Percentiles rank a stretch among this genome's conserved stretches.
Evolutionary conservation across 805 yeast genomes (phyloP).

Genomic region (Blastobotrys terrestris): DNA sequence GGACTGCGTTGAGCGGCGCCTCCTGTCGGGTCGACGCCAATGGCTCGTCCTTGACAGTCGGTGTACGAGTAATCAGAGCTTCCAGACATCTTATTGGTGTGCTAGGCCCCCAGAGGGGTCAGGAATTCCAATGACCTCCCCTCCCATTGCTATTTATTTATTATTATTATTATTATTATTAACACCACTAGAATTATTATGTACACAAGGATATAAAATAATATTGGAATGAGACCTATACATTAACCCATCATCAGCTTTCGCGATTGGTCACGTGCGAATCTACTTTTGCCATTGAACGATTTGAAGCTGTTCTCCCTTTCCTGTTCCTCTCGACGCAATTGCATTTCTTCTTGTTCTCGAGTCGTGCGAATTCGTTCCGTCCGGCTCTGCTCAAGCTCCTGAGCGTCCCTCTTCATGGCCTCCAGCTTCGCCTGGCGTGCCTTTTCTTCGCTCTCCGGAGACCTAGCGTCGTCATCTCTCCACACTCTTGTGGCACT

Average conservation of each 20-base stretch:
- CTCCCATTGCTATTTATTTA: background rate
- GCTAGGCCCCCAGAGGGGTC: slow-evolving; percentile 15
- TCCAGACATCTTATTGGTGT: slow-evolving; percentile 18
- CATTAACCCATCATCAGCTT: too few relatives aligned
- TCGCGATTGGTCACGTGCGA: slow-evolving; percentile 1
- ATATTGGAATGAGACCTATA: too few relatives aligned
- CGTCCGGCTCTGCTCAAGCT: slow-evolving; percentile 10
- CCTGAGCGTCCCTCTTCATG: slow-evolving; percentile 19
- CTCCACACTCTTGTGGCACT: too few relatives aligned
- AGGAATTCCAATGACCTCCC: slow-evolving; percentile 1
- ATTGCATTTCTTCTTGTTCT: slow-evolving; percentile 4
- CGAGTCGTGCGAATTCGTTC: slow-evolving; percentile 3
- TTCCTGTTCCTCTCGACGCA: slow-evolving; percentile 7
- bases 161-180: background rate
- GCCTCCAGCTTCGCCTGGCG: slow-evolving; percentile 11
- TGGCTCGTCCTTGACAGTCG: slow-evolving; percentile 3
- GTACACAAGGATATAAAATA: too few relatives aligned
- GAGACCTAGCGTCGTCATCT: too few relatives aligned
- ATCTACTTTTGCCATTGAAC: slow-evolving; percentile 8
- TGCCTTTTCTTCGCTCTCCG: slow-evolving; percentile 4
- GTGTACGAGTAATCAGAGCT: slow-evolving; percentile 19
- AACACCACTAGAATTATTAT: background rate
- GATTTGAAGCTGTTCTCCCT: background rate
- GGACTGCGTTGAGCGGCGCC: slow-evolving; percentile 22
- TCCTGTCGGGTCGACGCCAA: slow-evolving; percentile 4